phyloP scores from a whole-genome alignment of 2,329 filamentous ascomycete genomes.

The Venturia oleaginea region DNA sequence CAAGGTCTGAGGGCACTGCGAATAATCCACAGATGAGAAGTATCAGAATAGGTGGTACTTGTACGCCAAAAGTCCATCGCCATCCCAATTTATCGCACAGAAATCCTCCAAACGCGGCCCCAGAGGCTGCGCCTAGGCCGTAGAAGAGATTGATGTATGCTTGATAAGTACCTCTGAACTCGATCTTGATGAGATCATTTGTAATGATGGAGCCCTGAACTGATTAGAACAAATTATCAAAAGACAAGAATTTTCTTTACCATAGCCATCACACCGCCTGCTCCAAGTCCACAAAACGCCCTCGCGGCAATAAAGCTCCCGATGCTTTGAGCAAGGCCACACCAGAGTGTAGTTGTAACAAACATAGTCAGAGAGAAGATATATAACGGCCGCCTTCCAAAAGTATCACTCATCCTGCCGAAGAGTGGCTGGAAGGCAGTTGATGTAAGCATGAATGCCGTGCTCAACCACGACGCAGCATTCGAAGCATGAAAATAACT shows the following conservation, averaged over 20 bases:
- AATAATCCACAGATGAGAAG: constrained; percentile 35
- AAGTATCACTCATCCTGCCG: constrained; percentile 63
- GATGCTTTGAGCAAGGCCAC: constrained; percentile 57
- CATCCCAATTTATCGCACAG: constrained; percentile 64
- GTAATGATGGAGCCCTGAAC: constrained; percentile 50
- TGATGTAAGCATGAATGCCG: constrained; percentile 66
- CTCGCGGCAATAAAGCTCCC: constrained; percentile 61
- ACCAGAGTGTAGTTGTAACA: constrained; percentile 56
- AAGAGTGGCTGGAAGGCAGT: constrained; percentile 69
- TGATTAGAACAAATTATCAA: neutral
- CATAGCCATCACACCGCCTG: constrained; percentile 44
- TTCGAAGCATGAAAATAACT: constrained; percentile 72
- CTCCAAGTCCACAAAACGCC: constrained; percentile 63
- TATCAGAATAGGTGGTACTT: constrained; percentile 40
- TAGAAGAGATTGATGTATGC: constrained; percentile 59
- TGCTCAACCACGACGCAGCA: constrained; percentile 74
- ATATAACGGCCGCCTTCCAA: constrained; percentile 61
- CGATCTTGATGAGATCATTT: constrained; percentile 65
- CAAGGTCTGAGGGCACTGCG: constrained; percentile 37
- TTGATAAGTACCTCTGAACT: constrained; percentile 64
- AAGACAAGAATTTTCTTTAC: neutral
- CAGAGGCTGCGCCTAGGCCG: constrained; percentile 43
- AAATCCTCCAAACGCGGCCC: constrained; percentile 60
- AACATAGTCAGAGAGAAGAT: constrained; percentile 56
- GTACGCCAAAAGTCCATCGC: constrained; percentile 57